Percentiles rank a stretch among this genome's conserved stretches.
phyloP scores from a whole-genome alignment of 139 green algal species.

The Dunaliella sp. region DNA sequence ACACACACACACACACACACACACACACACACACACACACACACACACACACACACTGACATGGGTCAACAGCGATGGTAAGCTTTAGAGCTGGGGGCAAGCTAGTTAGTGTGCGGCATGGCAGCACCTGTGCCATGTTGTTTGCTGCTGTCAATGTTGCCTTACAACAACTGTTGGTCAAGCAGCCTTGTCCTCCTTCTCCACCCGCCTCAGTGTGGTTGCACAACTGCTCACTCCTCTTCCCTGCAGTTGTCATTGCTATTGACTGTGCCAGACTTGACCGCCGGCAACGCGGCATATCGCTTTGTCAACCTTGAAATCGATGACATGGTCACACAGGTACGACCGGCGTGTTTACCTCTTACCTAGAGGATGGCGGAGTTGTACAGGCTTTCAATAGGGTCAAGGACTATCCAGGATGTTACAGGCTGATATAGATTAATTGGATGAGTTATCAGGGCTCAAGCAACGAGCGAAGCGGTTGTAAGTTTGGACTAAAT shows the following conservation, averaged over 20 bases:
- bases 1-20: conserved; percentile 7
- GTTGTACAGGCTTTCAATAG: no score
- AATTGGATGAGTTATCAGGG: no score
- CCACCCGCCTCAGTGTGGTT: neutral
- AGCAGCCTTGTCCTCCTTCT: neutral
- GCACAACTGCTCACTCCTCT: neutral
- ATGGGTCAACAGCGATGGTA: neutral
- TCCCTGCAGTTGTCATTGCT: conserved; percentile 21
- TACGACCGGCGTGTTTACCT: no score
- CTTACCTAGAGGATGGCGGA: no score
- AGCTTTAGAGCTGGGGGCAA: neutral
- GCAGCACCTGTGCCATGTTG: neutral
- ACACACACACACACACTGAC: neutral
- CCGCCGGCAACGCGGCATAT: neutral
- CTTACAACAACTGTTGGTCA: neutral
- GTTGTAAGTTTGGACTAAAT: no score
- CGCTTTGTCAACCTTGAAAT: conserved; percentile 26
- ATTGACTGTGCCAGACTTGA: conserved; percentile 21
- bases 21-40: neutral
- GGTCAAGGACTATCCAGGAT: no score
- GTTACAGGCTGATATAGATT: no score
- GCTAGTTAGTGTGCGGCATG: neutral
- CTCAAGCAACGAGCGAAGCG: no score
- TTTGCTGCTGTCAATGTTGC: neutral
- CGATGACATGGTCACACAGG: conserved; percentile 22